Evolutionary conservation across 169 alveolate genomes (phyloP).

Genomic region (Plasmodium gonderi): DNA sequence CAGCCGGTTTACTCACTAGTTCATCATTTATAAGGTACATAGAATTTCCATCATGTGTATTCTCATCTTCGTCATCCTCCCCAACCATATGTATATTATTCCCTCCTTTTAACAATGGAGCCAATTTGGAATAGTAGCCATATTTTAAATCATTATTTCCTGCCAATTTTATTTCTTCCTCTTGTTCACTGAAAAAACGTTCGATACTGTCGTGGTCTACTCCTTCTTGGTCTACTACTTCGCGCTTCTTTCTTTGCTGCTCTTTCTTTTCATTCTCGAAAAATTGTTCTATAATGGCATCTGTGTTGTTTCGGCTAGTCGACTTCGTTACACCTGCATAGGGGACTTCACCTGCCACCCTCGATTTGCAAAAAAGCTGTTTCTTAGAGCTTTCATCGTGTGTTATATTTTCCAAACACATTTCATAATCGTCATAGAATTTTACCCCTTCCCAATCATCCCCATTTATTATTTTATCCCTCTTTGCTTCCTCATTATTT

Average conservation of each 20-base stretch:
- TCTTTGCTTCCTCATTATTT: no score
- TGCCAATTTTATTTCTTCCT: neutral
- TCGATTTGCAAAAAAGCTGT: neutral
- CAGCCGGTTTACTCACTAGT: neutral
- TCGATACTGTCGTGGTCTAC: neutral
- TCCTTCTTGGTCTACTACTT: no score
- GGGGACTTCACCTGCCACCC: neutral
- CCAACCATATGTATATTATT: neutral
- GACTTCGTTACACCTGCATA: neutral
- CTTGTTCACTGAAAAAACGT: neutral
- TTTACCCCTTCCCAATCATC: neutral
- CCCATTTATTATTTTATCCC: no score
- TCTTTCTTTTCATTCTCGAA: constrained; percentile 44
- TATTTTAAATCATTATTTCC: constrained; percentile 6
- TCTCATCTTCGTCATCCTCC: neutral
- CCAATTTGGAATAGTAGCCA: constrained; percentile 4
- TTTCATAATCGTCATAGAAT: constrained; percentile 5
- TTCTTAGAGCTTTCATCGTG: neutral
- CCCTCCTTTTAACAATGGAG: neutral
- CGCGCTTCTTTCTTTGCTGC: no score
- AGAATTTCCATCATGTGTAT: neutral
- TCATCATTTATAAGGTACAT: neutral
- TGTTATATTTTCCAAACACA: neutral
- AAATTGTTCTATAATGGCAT: constrained; percentile 24
- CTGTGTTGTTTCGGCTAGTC: neutral